Evolutionary conservation across 2,329 filamentous ascomycete genomes (phyloP).

Genomic region (Fusarium hostae): DNA sequence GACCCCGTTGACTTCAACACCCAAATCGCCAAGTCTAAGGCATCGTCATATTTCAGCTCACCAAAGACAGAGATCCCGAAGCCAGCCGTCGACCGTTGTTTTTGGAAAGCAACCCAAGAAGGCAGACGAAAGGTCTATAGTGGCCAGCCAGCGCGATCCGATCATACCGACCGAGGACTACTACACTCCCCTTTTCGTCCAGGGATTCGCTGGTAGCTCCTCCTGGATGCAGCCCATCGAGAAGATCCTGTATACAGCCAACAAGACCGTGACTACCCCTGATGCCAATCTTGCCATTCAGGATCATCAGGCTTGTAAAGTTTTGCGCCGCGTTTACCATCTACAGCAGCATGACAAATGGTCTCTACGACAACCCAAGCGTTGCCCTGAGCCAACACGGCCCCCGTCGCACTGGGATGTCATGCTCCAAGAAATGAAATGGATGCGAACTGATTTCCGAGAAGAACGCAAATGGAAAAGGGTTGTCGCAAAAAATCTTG

Average conservation of each 20-base stretch:
- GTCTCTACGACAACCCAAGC: slow-evolving; percentile 90
- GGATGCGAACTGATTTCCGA: slow-evolving; percentile 96
- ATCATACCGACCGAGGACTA: slow-evolving; percentile 68
- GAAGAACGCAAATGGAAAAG: slow-evolving; percentile 96
- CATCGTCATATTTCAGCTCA: slow-evolving; percentile 49
- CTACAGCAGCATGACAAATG: slow-evolving; percentile 92
- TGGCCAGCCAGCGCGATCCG: slow-evolving; percentile 54
- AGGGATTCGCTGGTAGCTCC: slow-evolving; percentile 65
- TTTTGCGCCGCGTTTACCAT: slow-evolving; percentile 87
- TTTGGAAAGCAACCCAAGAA: slow-evolving; percentile 75
- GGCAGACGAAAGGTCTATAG: slow-evolving; percentile 59
- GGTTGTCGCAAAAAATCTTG: slow-evolving; percentile 81
- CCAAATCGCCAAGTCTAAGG: slow-evolving; percentile 55
- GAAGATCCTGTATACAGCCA: slow-evolving; percentile 81
- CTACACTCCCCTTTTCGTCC: slow-evolving; percentile 70
- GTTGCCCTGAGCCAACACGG: slow-evolving; percentile 81
- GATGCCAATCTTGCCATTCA: slow-evolving; percentile 86
- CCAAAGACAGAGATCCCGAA: slow-evolving; percentile 68
- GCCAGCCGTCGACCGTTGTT: slow-evolving; percentile 78
- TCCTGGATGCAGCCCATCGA: slow-evolving; percentile 73
- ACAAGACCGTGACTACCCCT: slow-evolving; percentile 88
- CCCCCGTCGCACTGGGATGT: slow-evolving; percentile 86
- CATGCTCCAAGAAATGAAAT: slow-evolving; percentile 90
- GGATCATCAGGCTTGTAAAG: slow-evolving; percentile 87
- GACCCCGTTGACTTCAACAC: slow-evolving; percentile 56